These are phyloP conservation scores for Hyaloscypha bicolor DNA, from an alignment of 495 filamentous ascomycete genomes.

Conservation along the genomic window DNA sequence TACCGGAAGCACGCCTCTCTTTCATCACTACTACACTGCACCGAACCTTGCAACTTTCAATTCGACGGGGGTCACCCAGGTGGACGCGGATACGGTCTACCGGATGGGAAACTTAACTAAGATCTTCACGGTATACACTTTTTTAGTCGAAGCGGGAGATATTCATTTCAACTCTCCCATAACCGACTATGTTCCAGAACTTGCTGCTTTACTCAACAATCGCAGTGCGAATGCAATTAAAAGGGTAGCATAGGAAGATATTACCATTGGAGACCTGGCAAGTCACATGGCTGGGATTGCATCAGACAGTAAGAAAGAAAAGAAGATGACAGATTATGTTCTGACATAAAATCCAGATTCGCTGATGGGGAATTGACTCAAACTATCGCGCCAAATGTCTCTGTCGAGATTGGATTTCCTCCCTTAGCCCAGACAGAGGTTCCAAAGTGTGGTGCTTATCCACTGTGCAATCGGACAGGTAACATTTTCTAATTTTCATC, in stretches of 20 bases:
- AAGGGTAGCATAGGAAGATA: slow-evolving; percentile 50
- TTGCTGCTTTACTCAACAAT: slow-evolving; percentile 42
- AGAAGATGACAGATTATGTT: neutral
- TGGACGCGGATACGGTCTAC: slow-evolving; percentile 47
- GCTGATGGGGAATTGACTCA: slow-evolving; percentile 5
- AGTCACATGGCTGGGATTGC: slow-evolving; percentile 55
- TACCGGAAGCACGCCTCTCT: slow-evolving; percentile 34
- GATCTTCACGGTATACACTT: slow-evolving; percentile 47
- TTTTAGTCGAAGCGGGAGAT: slow-evolving; percentile 44
- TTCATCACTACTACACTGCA: slow-evolving; percentile 53
- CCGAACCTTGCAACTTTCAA: slow-evolving; percentile 30
- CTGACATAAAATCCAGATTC: slow-evolving; percentile 2
- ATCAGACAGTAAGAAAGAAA: slow-evolving; percentile 25
- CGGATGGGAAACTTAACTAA: slow-evolving; percentile 53
- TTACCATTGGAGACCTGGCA: slow-evolving; percentile 56
- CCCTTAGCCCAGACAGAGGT: slow-evolving; percentile 45
- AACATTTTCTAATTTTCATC: neutral
- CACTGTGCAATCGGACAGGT: slow-evolving; percentile 5
- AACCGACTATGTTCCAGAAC: slow-evolving; percentile 59
- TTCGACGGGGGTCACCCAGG: slow-evolving; percentile 19
- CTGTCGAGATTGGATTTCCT: slow-evolving; percentile 39
- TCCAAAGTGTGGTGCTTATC: slow-evolving; percentile 41
- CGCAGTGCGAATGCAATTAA: neutral
- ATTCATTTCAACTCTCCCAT: slow-evolving; percentile 32
- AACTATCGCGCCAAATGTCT: neutral